Evolutionary conservation across 1,139 yeast species (phyloP).

Genomic region (Diutina sp.): DNA sequence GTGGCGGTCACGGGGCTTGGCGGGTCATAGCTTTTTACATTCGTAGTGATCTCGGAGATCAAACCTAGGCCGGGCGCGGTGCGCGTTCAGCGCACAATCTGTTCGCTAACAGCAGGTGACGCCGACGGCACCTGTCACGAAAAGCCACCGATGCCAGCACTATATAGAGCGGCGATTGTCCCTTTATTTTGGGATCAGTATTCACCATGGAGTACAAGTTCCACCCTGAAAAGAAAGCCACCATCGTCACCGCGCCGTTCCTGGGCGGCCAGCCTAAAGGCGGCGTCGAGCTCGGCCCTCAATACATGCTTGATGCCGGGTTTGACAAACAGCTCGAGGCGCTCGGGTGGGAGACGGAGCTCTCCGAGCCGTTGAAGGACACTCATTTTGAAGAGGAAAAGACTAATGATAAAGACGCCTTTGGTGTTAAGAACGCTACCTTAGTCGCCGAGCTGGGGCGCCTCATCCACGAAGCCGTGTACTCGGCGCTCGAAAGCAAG

Average conservation of each 20-base stretch:
- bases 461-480: conserved; percentile 50
- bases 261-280: conserved; percentile 94
- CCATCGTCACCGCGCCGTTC: conserved; percentile 76
- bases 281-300: conserved; percentile 94
- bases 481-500: conserved; percentile 30
- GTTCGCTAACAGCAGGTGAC: background rate
- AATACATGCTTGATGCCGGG: conserved; percentile 61
- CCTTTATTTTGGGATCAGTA: background rate
- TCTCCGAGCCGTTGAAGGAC: conserved; percentile 45
- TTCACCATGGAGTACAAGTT: conserved; percentile 24
- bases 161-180: background rate
- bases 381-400: conserved; percentile 29
- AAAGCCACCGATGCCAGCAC: background rate
- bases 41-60: too few relatives aligned
- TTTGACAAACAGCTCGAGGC: conserved; percentile 45
- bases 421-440: conserved; percentile 59
- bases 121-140: background rate
- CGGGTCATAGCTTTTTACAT: too few relatives aligned
- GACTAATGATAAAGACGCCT: conserved; percentile 31
- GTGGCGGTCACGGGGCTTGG: too few relatives aligned
- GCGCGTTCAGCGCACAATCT: background rate
- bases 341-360: conserved; percentile 59
- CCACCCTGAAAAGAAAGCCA: conserved; percentile 39
- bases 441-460: conserved; percentile 67
- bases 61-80: background rate